A percentile compares a stretch with the other conserved stretches of the same genome.
Conservation (phyloP, 495 filamentous ascomycete genomes). For the Terfezia boudieri region DNA sequence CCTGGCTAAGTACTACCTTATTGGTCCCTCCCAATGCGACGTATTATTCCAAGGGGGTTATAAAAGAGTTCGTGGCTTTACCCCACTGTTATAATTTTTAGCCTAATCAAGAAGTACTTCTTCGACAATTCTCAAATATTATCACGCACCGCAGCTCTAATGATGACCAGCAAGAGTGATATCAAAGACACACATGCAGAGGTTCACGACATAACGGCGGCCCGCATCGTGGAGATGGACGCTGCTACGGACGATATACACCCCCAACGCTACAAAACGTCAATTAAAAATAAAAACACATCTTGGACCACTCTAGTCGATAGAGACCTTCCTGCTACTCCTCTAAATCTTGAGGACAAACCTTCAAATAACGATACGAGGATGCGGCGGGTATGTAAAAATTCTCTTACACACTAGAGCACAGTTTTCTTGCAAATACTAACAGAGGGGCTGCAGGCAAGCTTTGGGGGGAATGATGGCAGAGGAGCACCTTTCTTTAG, state of each 20-base stretch:
- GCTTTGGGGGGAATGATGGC: background rate
- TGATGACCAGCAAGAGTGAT: no score
- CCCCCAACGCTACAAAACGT: background rate
- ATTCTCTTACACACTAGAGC: no score
- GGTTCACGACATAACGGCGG: background rate
- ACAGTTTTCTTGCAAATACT: background rate
- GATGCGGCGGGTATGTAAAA: background rate
- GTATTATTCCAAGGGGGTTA: no score
- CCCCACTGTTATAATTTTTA: no score
- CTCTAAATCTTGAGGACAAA: background rate
- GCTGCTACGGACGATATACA: background rate
- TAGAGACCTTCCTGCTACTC: background rate
- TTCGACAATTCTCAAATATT: no score
- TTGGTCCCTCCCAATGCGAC: no score
- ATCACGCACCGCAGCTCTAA: no score
- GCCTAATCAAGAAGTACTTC: no score
- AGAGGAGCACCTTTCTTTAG: background rate
- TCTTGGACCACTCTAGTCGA: background rate
- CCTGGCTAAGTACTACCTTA: no score
- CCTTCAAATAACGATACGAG: background rate
- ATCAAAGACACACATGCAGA: no score
- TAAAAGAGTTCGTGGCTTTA: no score
- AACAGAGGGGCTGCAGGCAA: background rate
- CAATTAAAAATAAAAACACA: background rate
- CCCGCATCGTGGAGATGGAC: background rate